Percentiles rank a stretch among this genome's conserved stretches.
Evolutionary conservation across 345 rosid species (phyloP).

Genomic region (Crucihimalaya himalaica): DNA sequence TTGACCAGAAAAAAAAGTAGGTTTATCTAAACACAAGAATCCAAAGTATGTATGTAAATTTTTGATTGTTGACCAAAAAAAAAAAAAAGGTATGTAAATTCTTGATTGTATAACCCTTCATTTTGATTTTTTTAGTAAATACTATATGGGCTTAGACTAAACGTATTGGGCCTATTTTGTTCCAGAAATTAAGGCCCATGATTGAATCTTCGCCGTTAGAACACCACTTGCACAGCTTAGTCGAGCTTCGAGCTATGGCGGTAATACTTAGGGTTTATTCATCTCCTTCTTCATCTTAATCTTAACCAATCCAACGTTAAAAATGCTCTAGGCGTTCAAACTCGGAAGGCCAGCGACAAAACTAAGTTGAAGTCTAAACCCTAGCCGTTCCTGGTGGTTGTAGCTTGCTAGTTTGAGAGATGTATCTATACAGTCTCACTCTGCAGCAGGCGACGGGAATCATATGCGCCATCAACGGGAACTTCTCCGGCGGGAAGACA

Average conservation of each 20-base stretch:
- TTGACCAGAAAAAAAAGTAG: too few relatives aligned
- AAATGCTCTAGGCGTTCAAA: background rate
- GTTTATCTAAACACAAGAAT: too few relatives aligned
- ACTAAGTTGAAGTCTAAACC: background rate
- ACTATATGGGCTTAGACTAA: background rate
- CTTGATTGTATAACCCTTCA: too few relatives aligned
- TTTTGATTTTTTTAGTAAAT: too few relatives aligned
- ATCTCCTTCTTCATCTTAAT: background rate
- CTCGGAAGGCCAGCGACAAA: background rate
- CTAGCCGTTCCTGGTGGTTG: conserved; percentile 1
- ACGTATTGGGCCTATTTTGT: background rate
- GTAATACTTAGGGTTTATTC: conserved; percentile 20
- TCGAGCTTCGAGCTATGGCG: conserved; percentile 24
- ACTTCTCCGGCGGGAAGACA: conserved; percentile 86
- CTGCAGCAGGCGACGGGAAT: conserved; percentile 95
- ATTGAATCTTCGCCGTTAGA: background rate
- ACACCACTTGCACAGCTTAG: background rate
- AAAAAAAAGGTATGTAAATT: too few relatives aligned
- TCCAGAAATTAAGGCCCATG: background rate
- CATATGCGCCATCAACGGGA: conserved; percentile 82
- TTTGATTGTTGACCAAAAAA: too few relatives aligned
- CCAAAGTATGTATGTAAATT: too few relatives aligned
- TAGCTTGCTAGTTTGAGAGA: conserved; percentile 29
- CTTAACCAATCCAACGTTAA: background rate
- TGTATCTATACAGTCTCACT: conserved; percentile 94